Base-by-base conservation (phyloP, 208 protist genomes). In the Angomonas deanei region DNA sequence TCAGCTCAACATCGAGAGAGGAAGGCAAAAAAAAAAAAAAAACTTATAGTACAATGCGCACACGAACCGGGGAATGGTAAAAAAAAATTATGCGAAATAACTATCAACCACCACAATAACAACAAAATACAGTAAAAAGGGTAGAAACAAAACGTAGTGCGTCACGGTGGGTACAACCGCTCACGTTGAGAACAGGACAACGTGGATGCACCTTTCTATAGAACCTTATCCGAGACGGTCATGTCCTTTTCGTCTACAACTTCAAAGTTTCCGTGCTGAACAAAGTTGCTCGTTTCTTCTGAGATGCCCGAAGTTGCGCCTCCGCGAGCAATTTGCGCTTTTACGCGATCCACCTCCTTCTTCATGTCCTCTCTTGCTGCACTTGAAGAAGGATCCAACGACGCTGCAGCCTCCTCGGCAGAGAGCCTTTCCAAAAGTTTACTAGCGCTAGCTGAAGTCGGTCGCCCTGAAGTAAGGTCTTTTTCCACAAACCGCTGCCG, bases 291-390 rank as follows among this genome's bases (percentile, higher is more conserved):
- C 6, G 27, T 32, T 8, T 52, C 57, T 11, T 23, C 34, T 21
- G 24, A 26, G 6, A 56, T 55, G 21, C 70, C 71, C 15, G 61
- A 60, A 59, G 72, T 33, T n/a, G 32, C 21, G n/a, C 60, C 68
- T 1, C 17, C 50, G 13, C 54, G 48, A 0, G 68, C 68, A n/a
- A 74, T 80, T 28, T 75, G 74, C 23, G 66, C 39, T 38, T 65
- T 74, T 30, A 68, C 33, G 10, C 70, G 76, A 11, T 6, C 61
- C 59, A 70, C 34, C 64, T 80, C 78, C 17, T 36, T 72, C 24
- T 33, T 52, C 33, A 76, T 53, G 48, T 72, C 66, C 67, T 5
- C 32, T 53, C 8, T 17, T 6, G 47, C 23, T 17, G 47, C 11
- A n/a, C 8, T 17, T 53, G 47, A n/a, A 8, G 11, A 13, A 5